These are phyloP conservation scores for Fusarium sp. DNA, from an alignment of 2,329 filamentous ascomycete species.

Conservation along the genomic window DNA sequence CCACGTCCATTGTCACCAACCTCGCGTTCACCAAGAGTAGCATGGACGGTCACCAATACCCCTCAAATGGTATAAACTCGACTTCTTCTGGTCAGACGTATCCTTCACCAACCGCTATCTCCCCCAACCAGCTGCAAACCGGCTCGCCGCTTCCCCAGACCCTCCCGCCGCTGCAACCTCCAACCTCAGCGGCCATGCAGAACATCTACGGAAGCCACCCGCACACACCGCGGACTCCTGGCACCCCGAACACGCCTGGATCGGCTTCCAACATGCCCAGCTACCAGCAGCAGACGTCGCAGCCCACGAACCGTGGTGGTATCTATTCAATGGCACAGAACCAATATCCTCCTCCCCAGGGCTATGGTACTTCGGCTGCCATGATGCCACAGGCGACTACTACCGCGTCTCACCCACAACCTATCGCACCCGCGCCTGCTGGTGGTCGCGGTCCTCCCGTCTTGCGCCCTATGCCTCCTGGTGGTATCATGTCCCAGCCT, in stretches of 20 bases:
- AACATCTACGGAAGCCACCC: conserved; percentile 65
- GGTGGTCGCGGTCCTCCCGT: conserved; percentile 66
- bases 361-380: conserved; percentile 63
- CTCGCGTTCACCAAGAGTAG: conserved; percentile 52
- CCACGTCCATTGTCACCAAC: conserved; percentile 37
- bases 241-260: conserved; percentile 69
- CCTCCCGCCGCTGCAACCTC: conserved; percentile 63
- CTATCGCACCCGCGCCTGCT: conserved; percentile 76
- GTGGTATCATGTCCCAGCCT: conserved; percentile 68
- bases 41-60: conserved; percentile 65
- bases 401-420: conserved; percentile 75
- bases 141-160: conserved; percentile 61
- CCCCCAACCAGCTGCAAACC: conserved; percentile 61
- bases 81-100: conserved; percentile 59
- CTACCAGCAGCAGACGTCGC: conserved; percentile 63
- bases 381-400: conserved; percentile 75
- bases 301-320: conserved; percentile 58
- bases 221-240: conserved; percentile 69
- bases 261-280: conserved; percentile 61
- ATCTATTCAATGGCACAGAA: conserved; percentile 65
- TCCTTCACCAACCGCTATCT: conserved; percentile 61
- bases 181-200: conserved; percentile 53
- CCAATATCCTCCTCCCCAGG: conserved; percentile 63
- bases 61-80: conserved; percentile 65
- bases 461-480: conserved; percentile 75